Percentiles rank a stretch among this genome's conserved stretches.
Evolutionary conservation across 2,329 filamentous ascomycete genomes (phyloP).

Genomic region (Cladophialophora carrionii): DNA sequence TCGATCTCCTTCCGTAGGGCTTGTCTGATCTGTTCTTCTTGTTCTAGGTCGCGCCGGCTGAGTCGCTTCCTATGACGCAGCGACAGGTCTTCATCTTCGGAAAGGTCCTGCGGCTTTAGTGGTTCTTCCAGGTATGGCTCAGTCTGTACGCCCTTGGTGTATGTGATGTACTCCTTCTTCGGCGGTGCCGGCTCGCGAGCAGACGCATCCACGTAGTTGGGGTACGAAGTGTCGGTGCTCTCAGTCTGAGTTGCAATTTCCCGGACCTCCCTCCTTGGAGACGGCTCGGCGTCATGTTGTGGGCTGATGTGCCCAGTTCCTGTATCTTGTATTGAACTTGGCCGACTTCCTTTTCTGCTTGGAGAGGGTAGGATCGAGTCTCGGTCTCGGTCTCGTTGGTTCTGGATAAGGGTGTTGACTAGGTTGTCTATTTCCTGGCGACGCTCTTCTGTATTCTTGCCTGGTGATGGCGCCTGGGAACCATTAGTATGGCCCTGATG

Average conservation of each 20-base stretch:
- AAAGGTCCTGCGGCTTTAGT: conserved; percentile 58
- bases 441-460: conserved; percentile 35
- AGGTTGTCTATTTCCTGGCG: conserved; percentile 62
- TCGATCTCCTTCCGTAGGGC: conserved; percentile 87
- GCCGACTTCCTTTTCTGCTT: conserved; percentile 66
- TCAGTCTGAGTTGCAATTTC: conserved; percentile 68
- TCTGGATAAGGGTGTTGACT: conserved; percentile 82
- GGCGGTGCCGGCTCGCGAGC: conserved; percentile 45
- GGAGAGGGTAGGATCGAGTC: conserved; percentile 41
- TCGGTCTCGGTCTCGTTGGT: conserved; percentile 50
- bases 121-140: conserved; percentile 53
- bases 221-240: conserved; percentile 71
- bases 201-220: conserved; percentile 78
- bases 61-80: conserved; percentile 68
- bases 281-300: conserved; percentile 56
- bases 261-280: conserved; percentile 47
- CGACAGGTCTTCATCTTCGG: conserved; percentile 67
- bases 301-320: conserved; percentile 78
- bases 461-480: conserved; percentile 32
- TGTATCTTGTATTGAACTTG: conserved; percentile 82
- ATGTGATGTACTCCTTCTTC: conserved; percentile 79
- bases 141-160: conserved; percentile 97
- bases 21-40: conserved; percentile 85
- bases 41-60: conserved; percentile 76
- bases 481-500: conserved; percentile 17